A percentile compares a stretch with the other conserved stretches of the same genome.
Conservation (phyloP, 768 basidiomycete genomes). For the Galerina marginata region DNA sequence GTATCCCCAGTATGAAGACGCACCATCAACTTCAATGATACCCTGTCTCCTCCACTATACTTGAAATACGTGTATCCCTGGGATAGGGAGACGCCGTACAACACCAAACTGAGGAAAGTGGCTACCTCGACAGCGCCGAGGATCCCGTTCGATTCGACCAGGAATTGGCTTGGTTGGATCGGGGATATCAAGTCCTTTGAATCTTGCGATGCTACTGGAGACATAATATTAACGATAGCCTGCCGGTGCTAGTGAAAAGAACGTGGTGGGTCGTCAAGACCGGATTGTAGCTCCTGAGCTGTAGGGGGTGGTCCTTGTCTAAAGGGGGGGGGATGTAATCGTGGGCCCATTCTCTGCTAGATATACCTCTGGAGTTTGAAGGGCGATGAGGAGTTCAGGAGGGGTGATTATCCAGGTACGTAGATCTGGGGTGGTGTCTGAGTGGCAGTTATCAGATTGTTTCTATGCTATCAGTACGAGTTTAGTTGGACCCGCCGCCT, state of each 20-base stretch:
- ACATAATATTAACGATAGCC: neutral
- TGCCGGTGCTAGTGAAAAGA: neutral
- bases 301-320: no score
- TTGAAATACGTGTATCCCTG: constrained; percentile 23
- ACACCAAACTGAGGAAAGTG: constrained; percentile 16
- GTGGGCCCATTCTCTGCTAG: neutral
- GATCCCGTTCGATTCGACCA: constrained; percentile 10
- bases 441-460: no score
- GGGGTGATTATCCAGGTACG: no score
- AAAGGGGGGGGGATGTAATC: neutral
- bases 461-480: no score
- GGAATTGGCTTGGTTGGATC: constrained; percentile 8
- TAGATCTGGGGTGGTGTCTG: no score
- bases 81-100: constrained; percentile 19
- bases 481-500: no score
- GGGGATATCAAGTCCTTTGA: neutral
- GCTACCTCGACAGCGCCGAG: constrained; percentile 22
- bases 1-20: neutral
- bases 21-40: constrained; percentile 17
- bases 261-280: neutral
- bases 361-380: neutral
- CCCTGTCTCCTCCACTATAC: constrained; percentile 1
- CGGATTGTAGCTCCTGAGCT: neutral
- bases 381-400: no score
- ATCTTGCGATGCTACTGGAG: neutral